Evolutionary conservation across 192 early-diverging fungal genomes (phyloP), one percentile per base, ranked within the genome.

Genomic region (Coemansia umbellata): DNA sequence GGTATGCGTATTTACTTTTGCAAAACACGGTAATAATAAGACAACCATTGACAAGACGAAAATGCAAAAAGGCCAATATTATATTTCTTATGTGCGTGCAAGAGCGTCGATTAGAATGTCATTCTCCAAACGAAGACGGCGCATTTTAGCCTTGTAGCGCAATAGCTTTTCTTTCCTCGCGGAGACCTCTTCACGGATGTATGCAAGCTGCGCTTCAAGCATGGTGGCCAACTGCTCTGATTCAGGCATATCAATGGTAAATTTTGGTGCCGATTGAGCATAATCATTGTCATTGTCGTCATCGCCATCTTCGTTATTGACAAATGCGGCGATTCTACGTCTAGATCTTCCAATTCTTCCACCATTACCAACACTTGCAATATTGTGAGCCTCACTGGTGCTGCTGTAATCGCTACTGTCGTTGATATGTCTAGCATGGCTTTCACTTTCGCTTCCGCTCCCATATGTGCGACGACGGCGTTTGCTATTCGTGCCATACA

Each of bases 81-180:
- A n/a, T n/a, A n/a, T n/a, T n/a, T n/a, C n/a, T n/a, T 26, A 45
- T 2, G 43, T 45, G 23, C 43, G 53, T 6, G 53, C 55, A 10
- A 66, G 45, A 8, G 64, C 52, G 47, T 66, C 64, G 31, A 66
- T 47, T 1, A 66, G 55, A 14, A 68, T 68, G 41, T 68, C 65
- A 42, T 68, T 68, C 39, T 68, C 65, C 47, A 68, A 19, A 26
- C 65, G 65, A 52, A 68, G n/a, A 8, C 65, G 65, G 19, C 65
- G 65, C 33, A 52, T 44, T 49, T 68, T 68, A 9, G 40, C 19
- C 11, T 53, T 53, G 53, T 52, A 27, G 36, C 47, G 52, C 1
- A 27, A n/a, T 6, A 68, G 58, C 18, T n/a, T 28, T 22, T 55
- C 37, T 36, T 55, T 55, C 33, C 65, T 57, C 10, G 27, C 40